Evolutionary conservation across 805 yeast genomes (phyloP).

Genomic region (Starmera amethionina): DNA sequence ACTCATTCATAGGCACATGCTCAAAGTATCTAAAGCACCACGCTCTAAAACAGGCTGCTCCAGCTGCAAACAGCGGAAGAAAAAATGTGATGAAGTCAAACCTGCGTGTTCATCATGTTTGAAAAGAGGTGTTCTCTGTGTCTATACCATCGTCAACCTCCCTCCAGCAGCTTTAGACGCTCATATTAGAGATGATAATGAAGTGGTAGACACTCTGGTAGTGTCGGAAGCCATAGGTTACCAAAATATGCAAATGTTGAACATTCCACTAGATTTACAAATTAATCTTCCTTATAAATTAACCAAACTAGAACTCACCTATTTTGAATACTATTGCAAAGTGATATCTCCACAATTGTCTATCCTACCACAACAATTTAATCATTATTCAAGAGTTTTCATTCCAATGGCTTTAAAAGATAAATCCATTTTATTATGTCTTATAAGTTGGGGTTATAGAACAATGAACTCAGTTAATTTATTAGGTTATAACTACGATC

Average conservation of each 20-base stretch:
- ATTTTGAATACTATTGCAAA: constrained; percentile 34
- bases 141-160: constrained; percentile 5
- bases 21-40: too few species aligned
- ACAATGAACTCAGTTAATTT: constrained; percentile 5
- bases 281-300: constrained; percentile 18
- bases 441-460: constrained; percentile 46
- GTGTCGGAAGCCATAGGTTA: constrained; percentile 7
- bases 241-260: constrained; percentile 1
- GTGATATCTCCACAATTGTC: constrained; percentile 32
- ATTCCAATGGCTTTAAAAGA: constrained; percentile 34
- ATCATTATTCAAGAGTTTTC: constrained; percentile 35
- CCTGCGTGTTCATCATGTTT: constrained; percentile 37
- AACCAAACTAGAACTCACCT: constrained; percentile 26
- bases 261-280: constrained; percentile 14
- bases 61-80: constrained; percentile 33
- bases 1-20: too few species aligned
- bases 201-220: constrained; percentile 5
- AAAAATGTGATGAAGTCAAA: constrained; percentile 38
- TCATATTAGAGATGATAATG: constrained; percentile 5
- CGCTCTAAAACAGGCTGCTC: constrained; percentile 30
- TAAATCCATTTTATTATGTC: constrained; percentile 31
- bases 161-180: constrained; percentile 10
- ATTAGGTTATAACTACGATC: constrained; percentile 10
- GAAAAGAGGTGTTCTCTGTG: constrained; percentile 21
- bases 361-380: constrained; percentile 29